Percentiles rank a stretch among this genome's conserved stretches.
These are phyloP conservation scores for Symmetrospora coprosmae DNA, from an alignment of 768 basidiomycete species.

Conservation along the genomic window DNA sequence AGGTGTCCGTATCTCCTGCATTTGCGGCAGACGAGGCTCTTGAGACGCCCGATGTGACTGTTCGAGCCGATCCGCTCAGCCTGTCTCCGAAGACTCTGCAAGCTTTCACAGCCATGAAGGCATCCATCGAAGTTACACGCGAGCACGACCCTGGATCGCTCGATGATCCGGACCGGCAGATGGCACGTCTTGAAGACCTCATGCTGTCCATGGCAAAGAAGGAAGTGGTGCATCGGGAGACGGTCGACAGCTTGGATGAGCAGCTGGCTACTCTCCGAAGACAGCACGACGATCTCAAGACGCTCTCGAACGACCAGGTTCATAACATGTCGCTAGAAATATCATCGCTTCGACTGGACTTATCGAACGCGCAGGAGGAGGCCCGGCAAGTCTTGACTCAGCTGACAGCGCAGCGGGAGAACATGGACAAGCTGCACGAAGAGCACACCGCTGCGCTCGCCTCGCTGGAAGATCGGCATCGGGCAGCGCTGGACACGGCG, in stretches of 20 bases:
- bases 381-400: background rate
- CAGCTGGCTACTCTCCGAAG: slow-evolving; percentile 51
- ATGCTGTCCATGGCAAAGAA: slow-evolving; percentile 99
- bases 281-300: slow-evolving; percentile 65
- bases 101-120: slow-evolving; percentile 60
- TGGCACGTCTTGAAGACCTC: slow-evolving; percentile 60
- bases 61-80: slow-evolving; percentile 7
- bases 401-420: background rate
- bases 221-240: slow-evolving; percentile 72
- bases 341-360: slow-evolving; percentile 17
- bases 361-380: slow-evolving; percentile 11
- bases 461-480: background rate
- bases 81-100: slow-evolving; percentile 59
- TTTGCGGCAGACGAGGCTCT: background rate
- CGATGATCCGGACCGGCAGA: background rate
- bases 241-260: slow-evolving; percentile 55
- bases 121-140: slow-evolving; percentile 47
- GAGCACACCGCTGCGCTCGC: slow-evolving; percentile 37
- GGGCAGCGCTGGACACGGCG: slow-evolving; percentile 28
- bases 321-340: slow-evolving; percentile 65
- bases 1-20: too few species aligned
- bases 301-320: slow-evolving; percentile 74
- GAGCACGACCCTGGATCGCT: slow-evolving; percentile 34
- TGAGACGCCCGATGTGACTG: background rate
- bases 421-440: background rate